Evolutionary conservation across 23 red algal genomes (phyloP).

Genomic region (Agarophyton chilense): DNA sequence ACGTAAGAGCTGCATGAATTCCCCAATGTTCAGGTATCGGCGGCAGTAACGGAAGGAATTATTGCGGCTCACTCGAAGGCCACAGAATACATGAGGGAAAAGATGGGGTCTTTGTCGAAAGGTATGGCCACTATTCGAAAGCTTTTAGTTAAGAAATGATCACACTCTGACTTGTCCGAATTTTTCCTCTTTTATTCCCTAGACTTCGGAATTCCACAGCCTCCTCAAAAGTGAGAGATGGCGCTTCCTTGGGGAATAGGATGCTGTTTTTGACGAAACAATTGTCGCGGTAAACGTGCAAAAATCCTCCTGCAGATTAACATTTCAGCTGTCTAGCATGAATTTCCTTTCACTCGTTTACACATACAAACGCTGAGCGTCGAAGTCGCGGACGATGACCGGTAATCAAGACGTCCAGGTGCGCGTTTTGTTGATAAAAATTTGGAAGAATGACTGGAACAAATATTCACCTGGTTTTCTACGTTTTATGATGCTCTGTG

Average conservation of each 20-base stretch:
- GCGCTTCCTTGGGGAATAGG: not conserved
- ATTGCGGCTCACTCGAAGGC: constrained; percentile 70
- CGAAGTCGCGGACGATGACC: not conserved
- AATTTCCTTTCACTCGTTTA: not conserved
- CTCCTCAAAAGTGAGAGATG: constrained; percentile 12
- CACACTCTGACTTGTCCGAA: not conserved
- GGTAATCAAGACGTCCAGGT: not conserved
- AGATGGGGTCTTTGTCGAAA: constrained; percentile 69
- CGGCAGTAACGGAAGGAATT: constrained; percentile 72
- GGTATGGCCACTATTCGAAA: constrained; percentile 24
- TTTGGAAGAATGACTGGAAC: not conserved
- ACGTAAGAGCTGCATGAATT: not conserved
- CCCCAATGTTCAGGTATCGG: constrained; percentile 4
- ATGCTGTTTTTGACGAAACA: not conserved
- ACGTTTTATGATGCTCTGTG: not conserved
- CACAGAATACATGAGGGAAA: constrained; percentile 64
- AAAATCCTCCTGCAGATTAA: not conserved
- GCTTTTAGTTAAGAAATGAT: not conserved
- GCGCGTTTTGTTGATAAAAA: not conserved
- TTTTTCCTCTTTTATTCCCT: not conserved
- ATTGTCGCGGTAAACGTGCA: not conserved
- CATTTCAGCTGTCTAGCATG: not conserved
- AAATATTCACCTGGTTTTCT: not conserved
- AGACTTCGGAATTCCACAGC: constrained; percentile 43
- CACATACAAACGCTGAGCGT: not conserved